Evolutionary conservation across 192 early-diverging fungal species (phyloP), one percentile per base, ranked within the genome.

Genomic region (Rhizophagus prolifer): DNA sequence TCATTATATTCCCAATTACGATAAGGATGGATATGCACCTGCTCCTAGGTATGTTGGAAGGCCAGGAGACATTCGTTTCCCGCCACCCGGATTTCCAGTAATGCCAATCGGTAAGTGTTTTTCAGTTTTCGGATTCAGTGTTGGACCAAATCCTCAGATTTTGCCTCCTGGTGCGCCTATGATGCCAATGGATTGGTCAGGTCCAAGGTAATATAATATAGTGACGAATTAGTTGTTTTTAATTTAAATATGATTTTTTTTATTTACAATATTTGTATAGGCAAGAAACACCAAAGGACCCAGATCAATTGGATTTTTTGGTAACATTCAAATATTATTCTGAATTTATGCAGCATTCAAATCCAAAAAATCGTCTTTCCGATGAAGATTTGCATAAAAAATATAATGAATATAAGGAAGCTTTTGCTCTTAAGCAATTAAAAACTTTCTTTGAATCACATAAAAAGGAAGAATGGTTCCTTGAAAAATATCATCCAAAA

Each of bases 401-500:
- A 58, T 98, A 94, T 79, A 89, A 89, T 54, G 85, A 86, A n/a
- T 98, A 98, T 84, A 92, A 91, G 72, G 93, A 95, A 75, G 88
- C 92, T 47, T 92, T 90, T 70, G 87, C 86, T 14, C 83, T 87
- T 66, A 88, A 88, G 41, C 90, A 92, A 59, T 84, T 92, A 74
- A 82, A 85, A 41, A 86, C 86, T 59, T 96, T 96, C 79, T 96
- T 94, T 82, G 83, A 86, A 1, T 82, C 81, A 23, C 92, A 97
- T 81, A 93, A 91, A 66, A 87, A 90, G 1, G 89, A 92, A 30
- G 95, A 95, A 74, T 98, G 97, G 96, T 98, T 98, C 82, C 80
- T 87, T 25, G 95, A 97, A 85, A 92, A 94, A 75, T 98, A 96
- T 78, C 93, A 97, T 79, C 95, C 95, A 8, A 88, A 82, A n/a